Percentiles rank a stretch among this genome's conserved stretches.
Conservation (phyloP, 2,329 filamentous ascomycete species). For the Apiospora koreana region DNA sequence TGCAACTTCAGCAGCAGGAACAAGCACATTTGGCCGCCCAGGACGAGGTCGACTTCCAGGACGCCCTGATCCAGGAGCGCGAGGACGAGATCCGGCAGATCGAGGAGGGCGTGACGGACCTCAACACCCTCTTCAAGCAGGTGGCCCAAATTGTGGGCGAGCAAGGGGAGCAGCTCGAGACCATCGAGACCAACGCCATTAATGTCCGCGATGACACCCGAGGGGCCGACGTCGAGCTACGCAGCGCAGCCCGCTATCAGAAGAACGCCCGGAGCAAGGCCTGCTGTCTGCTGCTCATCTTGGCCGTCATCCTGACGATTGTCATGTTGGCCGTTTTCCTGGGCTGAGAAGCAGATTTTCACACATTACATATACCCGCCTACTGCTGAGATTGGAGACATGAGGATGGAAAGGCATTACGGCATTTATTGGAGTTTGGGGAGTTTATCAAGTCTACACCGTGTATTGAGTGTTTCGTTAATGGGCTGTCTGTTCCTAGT, state of each 20-base stretch:
- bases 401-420: slow-evolving; percentile 16
- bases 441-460: slow-evolving; percentile 12
- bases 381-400: slow-evolving; percentile 16
- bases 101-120: slow-evolving; percentile 90
- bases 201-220: slow-evolving; percentile 78
- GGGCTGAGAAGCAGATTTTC: slow-evolving; percentile 50
- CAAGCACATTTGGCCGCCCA: slow-evolving; percentile 83
- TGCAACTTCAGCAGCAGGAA: slow-evolving; percentile 68
- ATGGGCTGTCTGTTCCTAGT: neutral
- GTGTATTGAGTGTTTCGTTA: neutral
- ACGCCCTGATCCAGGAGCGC: slow-evolving; percentile 91
- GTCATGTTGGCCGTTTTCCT: slow-evolving; percentile 84
- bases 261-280: slow-evolving; percentile 94
- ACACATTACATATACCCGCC: neutral
- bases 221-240: slow-evolving; percentile 82
- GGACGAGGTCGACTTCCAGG: slow-evolving; percentile 96
- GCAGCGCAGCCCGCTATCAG: slow-evolving; percentile 87
- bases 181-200: slow-evolving; percentile 86
- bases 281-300: slow-evolving; percentile 85
- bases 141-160: slow-evolving; percentile 97
- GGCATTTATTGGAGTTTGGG: slow-evolving; percentile 22
- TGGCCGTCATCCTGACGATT: slow-evolving; percentile 86
- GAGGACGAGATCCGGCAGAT: slow-evolving; percentile 97
- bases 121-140: slow-evolving; percentile 96
- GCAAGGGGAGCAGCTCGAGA: slow-evolving; percentile 86